A percentile compares a stretch with the other conserved stretches of the same genome.
Conservation (phyloP, 768 basidiomycete species). For the Krasilnikovozyma curviuscula region DNA sequence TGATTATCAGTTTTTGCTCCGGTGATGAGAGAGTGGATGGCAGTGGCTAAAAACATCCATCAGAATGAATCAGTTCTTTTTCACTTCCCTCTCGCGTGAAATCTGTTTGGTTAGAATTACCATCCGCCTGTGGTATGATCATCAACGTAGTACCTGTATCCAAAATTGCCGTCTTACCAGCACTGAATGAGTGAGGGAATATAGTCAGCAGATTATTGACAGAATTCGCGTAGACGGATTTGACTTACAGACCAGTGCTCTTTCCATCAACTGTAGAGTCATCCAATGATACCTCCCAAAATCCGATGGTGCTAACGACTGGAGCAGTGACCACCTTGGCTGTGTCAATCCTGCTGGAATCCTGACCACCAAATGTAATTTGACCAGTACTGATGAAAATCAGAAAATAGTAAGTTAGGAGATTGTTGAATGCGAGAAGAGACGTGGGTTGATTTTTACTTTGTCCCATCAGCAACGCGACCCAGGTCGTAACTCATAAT, state of each 20-base stretch:
- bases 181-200: too few relatives aligned
- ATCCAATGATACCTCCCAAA: slow-evolving; percentile 59
- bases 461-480: slow-evolving; percentile 45
- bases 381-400: slow-evolving; percentile 39
- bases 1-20: slow-evolving; percentile 35
- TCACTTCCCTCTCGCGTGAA: too few relatives aligned
- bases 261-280: slow-evolving; percentile 41
- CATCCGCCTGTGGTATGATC: neutral
- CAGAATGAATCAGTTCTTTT: too few relatives aligned
- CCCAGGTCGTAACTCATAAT: slow-evolving; percentile 66
- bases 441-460: too few relatives aligned
- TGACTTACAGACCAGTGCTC: slow-evolving; percentile 18
- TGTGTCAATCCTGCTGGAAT: slow-evolving; percentile 46
- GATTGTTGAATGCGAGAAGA: too few relatives aligned
- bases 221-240: neutral
- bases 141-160: neutral
- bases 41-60: too few relatives aligned
- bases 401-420: too few relatives aligned
- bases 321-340: slow-evolving; percentile 38
- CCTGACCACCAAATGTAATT: slow-evolving; percentile 62
- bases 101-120: too few relatives aligned
- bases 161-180: neutral
- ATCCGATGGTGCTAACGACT: slow-evolving; percentile 49
- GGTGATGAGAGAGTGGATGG: slow-evolving; percentile 39
- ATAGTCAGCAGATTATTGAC: too few relatives aligned